These are phyloP conservation scores for Suillus weaverae DNA, from an alignment of 768 basidiomycete species.

Conservation along the genomic window DNA sequence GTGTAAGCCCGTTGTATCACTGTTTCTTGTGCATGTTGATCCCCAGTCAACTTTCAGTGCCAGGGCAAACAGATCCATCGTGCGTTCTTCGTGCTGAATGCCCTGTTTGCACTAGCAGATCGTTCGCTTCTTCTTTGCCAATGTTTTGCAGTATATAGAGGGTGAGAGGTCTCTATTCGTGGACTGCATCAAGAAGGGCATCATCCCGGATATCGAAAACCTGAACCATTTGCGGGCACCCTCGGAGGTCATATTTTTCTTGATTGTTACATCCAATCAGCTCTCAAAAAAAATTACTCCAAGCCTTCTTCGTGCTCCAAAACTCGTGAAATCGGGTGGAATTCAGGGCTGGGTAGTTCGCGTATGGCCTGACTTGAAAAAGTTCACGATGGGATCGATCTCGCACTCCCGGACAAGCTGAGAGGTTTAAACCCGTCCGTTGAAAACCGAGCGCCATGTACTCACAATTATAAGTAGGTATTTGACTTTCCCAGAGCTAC, in stretches of 20 bases:
- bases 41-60: constrained; percentile 7
- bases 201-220: constrained; percentile 7
- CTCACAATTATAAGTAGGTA: no score
- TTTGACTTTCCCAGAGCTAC: background rate
- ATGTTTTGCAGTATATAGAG: constrained; percentile 2
- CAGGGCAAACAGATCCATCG: constrained; percentile 18
- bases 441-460: no score
- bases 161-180: constrained; percentile 7
- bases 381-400: background rate
- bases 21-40: background rate
- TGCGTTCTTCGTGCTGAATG: constrained; percentile 11
- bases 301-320: constrained; percentile 9
- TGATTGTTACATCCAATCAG: background rate
- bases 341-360: background rate
- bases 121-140: background rate
- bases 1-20: background rate
- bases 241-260: constrained; percentile 7
- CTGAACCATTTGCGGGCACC: background rate
- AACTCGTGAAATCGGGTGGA: constrained; percentile 1
- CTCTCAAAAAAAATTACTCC: constrained; percentile 6
- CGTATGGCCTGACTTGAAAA: constrained; percentile 8
- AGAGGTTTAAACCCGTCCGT: background rate
- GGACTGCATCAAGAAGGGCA: constrained; percentile 6
- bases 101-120: constrained; percentile 8
- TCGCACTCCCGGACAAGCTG: no score